Evolutionary conservation across 140 eudicot genomes (phyloP).

Genomic region (Senecio squalidus): DNA sequence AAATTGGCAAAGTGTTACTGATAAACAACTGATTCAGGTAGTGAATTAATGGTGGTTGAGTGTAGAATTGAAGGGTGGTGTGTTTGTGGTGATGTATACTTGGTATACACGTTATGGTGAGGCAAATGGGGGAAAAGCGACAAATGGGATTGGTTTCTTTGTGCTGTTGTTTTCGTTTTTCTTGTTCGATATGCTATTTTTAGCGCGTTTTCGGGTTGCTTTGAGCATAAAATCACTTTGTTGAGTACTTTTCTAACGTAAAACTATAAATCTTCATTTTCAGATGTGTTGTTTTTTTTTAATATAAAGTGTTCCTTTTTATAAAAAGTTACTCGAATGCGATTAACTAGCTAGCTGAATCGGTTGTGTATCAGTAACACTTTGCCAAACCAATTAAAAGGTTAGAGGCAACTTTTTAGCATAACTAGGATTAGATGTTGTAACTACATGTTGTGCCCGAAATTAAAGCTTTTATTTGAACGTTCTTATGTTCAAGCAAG

Average conservation of each 20-base stretch:
- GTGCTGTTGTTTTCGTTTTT: slow-evolving; percentile 23
- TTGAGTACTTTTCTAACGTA: slow-evolving; percentile 6
- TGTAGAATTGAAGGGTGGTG: slow-evolving; percentile 4
- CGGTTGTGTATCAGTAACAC: slow-evolving; percentile 1
- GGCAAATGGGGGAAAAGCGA: slow-evolving; percentile 21
- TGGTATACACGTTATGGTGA: slow-evolving; percentile 17
- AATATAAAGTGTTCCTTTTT: background rate
- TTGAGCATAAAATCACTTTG: slow-evolving; percentile 11
- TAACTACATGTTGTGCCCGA: too few relatives aligned
- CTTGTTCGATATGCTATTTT: slow-evolving; percentile 19
- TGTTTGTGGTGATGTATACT: slow-evolving; percentile 15
- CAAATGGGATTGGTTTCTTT: slow-evolving; percentile 23
- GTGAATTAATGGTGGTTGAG: slow-evolving; percentile 13
- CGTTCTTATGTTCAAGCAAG: too few relatives aligned
- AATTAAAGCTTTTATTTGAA: too few relatives aligned
- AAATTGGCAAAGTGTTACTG: slow-evolving; percentile 5
- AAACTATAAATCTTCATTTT: background rate
- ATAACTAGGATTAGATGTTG: too few relatives aligned
- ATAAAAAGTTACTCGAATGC: background rate
- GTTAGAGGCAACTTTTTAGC: too few relatives aligned
- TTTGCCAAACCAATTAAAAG: too few relatives aligned
- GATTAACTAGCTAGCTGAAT: slow-evolving; percentile 4
- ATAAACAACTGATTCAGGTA: slow-evolving; percentile 9
- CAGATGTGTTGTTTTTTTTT: background rate
- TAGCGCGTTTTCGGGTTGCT: slow-evolving; percentile 22